Percentiles rank a stretch among this genome's conserved stretches.
phyloP scores from a whole-genome alignment of 2,329 filamentous ascomycete species.

The Diaporthe destruens region DNA sequence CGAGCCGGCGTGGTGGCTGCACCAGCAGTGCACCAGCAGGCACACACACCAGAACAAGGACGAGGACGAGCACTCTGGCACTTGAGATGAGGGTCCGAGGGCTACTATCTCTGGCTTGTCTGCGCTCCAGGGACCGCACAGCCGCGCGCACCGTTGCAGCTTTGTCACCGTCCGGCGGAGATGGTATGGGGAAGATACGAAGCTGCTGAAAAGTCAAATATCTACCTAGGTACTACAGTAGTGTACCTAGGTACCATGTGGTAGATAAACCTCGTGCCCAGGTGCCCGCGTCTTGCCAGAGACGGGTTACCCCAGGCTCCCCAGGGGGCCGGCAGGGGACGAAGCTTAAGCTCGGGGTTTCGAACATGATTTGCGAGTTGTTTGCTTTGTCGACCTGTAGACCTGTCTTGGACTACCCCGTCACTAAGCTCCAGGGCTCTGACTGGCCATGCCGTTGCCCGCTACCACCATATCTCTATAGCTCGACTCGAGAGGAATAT shows the following conservation, averaged over 20 bases:
- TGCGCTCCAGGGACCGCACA: conserved; percentile 2
- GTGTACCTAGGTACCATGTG: no score
- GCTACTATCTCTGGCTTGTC: background rate
- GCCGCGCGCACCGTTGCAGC: conserved; percentile 18
- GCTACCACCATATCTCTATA: conserved; percentile 20
- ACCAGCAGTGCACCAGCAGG: background rate
- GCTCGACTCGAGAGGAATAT: conserved; percentile 35
- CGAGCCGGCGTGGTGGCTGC: conserved; percentile 26
- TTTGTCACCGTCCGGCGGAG: conserved; percentile 4
- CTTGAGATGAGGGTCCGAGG: conserved; percentile 32
- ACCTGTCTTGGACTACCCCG: conserved; percentile 33
- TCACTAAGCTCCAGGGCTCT: conserved; percentile 18
- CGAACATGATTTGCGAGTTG: conserved; percentile 38
- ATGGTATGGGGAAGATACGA: conserved; percentile 27
- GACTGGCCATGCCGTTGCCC: conserved; percentile 34
- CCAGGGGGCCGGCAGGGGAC: conserved; percentile 30
- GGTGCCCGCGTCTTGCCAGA: conserved; percentile 36
- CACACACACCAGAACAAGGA: background rate
- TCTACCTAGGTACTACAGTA: no score
- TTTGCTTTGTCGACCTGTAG: conserved; percentile 33
- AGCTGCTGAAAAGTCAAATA: conserved; percentile 20
- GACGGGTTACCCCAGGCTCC: conserved; percentile 33
- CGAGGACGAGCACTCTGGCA: no score
- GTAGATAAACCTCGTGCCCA: conserved; percentile 29
- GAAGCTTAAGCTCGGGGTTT: conserved; percentile 35